Conservation (phyloP, 805 yeast genomes). For the Sporopachydermia lactativora region DNA sequence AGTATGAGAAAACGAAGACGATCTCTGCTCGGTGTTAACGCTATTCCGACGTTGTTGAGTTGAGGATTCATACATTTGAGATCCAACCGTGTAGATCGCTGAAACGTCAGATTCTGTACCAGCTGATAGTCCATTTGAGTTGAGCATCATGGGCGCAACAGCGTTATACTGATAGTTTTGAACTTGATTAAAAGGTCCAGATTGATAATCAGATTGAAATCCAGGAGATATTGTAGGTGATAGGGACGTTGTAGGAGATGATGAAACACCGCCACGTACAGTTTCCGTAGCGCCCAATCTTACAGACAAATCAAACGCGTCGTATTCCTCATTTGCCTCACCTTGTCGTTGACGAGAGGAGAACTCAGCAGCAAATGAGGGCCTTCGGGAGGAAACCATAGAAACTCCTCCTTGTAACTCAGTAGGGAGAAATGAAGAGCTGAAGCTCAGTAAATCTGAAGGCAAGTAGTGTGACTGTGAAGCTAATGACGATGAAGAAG, state of each 20-base stretch:
- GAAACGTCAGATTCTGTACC: too few relatives aligned
- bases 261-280: background rate
- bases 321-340: background rate
- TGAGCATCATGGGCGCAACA: background rate
- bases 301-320: background rate
- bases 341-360: conserved; percentile 19
- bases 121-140: background rate
- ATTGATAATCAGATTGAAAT: background rate
- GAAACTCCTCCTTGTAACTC: conserved; percentile 33
- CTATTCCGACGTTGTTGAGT: too few relatives aligned
- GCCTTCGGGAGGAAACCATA: conserved; percentile 44
- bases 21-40: too few relatives aligned
- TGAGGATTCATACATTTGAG: too few relatives aligned
- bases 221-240: background rate
- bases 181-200: background rate
- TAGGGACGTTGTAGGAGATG: too few relatives aligned
- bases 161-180: background rate
- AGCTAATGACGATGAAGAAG: background rate
- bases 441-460: background rate
- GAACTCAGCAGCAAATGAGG: conserved; percentile 55
- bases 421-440: background rate
- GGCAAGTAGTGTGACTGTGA: conserved; percentile 1
- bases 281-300: background rate
- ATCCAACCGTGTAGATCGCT: too few relatives aligned
- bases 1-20: too few relatives aligned